Base-by-base conservation (phyloP, 805 yeast genomes). In the Pichia deserticola region DNA sequence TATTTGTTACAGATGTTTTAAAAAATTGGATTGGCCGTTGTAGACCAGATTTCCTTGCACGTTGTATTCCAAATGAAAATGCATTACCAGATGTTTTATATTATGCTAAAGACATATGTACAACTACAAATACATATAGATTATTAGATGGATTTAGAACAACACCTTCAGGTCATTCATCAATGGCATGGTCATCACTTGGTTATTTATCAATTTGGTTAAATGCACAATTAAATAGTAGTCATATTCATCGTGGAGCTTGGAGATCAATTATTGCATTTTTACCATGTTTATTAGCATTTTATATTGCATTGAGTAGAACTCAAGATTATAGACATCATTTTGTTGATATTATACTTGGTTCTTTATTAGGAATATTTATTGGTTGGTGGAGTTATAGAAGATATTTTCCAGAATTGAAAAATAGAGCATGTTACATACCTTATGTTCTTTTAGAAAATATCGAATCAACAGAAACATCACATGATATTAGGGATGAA, bases 271-370 rank as follows among this genome's bases (percentile, higher is more conserved):
- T 77, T 3, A 60, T 82, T 3, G 68, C 81, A 1, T 60, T 69
- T 9, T 49, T 75, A n/a, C 93, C 93, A 3, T 60, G 76, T 1
- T 57, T 88, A 5, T 75, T 85, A 7, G 97, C 98, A 0, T 60
- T 77, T 1, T 73, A 83, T 54, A 82, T 92, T 57, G 98, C 97
- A 0, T 66, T 87, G 42, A 81, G 93, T 38, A 77, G 99, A 59
- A 87, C 96, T 0, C 84, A 86, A 59, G 99, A 92, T 67, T 90
- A 90, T 67, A 76, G 97, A 63, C 99, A 92, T 62, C 98, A 92
- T 67, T 89, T 87, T 61, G 71, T 86, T 15, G 99, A 92, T 65
- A 84, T 93, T 1, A 57, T 85, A 1, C 60, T 84, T 13, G 99
- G 99, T 4, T 72, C 85, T 32, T 15, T 72, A 1, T 61, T 92